Evolutionary conservation across 75 land plant genomes (phyloP).

Genomic region (Adiantum capillusveneris): DNA sequence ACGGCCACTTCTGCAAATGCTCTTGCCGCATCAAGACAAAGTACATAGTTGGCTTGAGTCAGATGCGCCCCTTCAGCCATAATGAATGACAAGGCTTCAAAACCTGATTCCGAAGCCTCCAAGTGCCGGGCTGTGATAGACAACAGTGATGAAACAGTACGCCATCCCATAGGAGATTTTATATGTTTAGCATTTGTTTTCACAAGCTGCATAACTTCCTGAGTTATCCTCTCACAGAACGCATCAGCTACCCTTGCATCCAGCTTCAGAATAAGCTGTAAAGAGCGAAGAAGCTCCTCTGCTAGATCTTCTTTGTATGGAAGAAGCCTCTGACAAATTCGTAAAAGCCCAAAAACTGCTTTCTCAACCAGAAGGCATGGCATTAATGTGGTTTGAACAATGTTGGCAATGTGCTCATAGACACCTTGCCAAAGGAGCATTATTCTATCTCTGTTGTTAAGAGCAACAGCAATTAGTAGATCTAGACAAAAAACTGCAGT

Average conservation of each 20-base stretch:
- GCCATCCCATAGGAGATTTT: slow-evolving; percentile 75
- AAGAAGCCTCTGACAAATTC: slow-evolving; percentile 59
- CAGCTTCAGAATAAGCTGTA: slow-evolving; percentile 74
- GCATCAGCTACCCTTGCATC: slow-evolving; percentile 84
- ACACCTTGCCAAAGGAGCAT: slow-evolving; percentile 65
- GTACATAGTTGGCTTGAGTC: slow-evolving; percentile 55
- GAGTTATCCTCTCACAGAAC: slow-evolving; percentile 61
- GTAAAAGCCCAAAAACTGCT: slow-evolving; percentile 66
- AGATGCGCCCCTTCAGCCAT: slow-evolving; percentile 54
- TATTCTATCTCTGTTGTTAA: slow-evolving; percentile 60
- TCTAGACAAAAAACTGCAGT: slow-evolving; percentile 92
- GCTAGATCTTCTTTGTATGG: slow-evolving; percentile 42
- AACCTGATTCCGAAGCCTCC: slow-evolving; percentile 64
- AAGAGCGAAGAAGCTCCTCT: slow-evolving; percentile 81
- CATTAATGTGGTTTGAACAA: slow-evolving; percentile 65
- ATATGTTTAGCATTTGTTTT: slow-evolving; percentile 53
- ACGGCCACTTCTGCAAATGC: slow-evolving; percentile 54
- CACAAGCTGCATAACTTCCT: slow-evolving; percentile 53
- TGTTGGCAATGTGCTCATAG: slow-evolving; percentile 61
- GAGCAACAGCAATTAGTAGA: slow-evolving; percentile 46
- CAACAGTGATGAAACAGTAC: slow-evolving; percentile 62
- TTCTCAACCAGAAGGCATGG: slow-evolving; percentile 87
- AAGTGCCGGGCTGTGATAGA: slow-evolving; percentile 75
- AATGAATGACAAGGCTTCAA: slow-evolving; percentile 59
- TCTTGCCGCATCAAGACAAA: slow-evolving; percentile 67